Evolutionary conservation across 495 filamentous ascomycete species (phyloP), one percentile per base, ranked within the genome.

Genomic region (Mytilinidion resinicola): DNA sequence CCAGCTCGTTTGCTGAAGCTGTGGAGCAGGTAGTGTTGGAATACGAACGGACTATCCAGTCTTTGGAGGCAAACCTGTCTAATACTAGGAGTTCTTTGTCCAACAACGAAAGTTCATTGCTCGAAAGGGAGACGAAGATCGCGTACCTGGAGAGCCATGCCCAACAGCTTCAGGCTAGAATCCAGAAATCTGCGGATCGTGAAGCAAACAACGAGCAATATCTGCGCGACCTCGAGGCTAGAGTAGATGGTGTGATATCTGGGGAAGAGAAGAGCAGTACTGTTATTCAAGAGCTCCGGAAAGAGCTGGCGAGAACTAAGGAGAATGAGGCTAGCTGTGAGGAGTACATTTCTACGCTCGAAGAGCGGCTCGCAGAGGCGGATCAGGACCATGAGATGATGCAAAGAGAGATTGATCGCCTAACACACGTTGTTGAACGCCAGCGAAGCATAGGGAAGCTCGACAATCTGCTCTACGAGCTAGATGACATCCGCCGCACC

Each of bases 1-100:
- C 93, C 15, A 93, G 91, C 65, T 91, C 89, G 9, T 96, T 97
- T 72, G 90, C 92, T 8, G 85, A 93, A 70, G 91, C 91, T 42
- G 91, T 96, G 33, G 95, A 99, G 66, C 87, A 93, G 68, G 89
- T 99, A 41, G 89, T 99, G 14, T 74, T 97, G 15, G 93, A 99
- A 68, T 99, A 99, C 69, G 93, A 99, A 65, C 96, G 95, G 80
- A 99, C 93, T 0, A 97, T 99, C 58, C 90, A 96, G 69, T 87
- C 80, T 63, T 81, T 99, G 25, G 95, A 99, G 74, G 82, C 89
- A 41, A 95, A 91, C 0, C 82, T 99, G 12, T 90, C 95, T 1
- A 93, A 84, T 67, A 97, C 95, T 8, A 82, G 95, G 44, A 78
- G 87, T 46, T 89, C 89, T 10, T 77, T 99, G 35, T 85, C 95